Conservation (phyloP, 192 early-diverging fungal genomes). For the Gryganskiella cystojenkinii region DNA sequence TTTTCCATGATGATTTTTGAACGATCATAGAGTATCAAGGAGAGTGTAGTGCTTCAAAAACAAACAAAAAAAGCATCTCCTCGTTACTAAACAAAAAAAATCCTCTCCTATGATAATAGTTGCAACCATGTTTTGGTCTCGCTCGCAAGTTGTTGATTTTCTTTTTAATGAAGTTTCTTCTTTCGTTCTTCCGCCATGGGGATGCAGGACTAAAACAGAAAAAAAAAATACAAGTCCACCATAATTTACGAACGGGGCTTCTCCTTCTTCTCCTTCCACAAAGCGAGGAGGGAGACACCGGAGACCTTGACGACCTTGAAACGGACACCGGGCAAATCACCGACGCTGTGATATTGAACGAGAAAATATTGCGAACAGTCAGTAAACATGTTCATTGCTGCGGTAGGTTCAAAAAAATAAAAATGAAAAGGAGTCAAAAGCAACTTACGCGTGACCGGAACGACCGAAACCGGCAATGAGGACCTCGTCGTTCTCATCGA, state of each 20-base stretch:
- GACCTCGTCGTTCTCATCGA: slow-evolving; percentile 99
- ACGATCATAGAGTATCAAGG: too few relatives aligned
- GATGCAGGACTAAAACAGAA: neutral
- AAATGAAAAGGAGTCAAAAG: neutral
- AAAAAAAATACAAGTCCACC: slow-evolving; percentile 14
- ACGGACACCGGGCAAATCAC: slow-evolving; percentile 99
- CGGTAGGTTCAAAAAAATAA: slow-evolving; percentile 76
- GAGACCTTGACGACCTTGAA: slow-evolving; percentile 99
- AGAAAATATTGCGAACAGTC: neutral
- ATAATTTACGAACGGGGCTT: slow-evolving; percentile 92
- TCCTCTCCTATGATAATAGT: too few relatives aligned
- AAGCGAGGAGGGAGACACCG: slow-evolving; percentile 97
- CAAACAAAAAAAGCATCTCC: too few relatives aligned
- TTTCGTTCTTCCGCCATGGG: neutral
- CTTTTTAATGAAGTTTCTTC: slow-evolving; percentile 17
- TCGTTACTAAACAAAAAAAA: too few relatives aligned
- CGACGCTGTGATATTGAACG: slow-evolving; percentile 55
- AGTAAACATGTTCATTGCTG: too few relatives aligned
- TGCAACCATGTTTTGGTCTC: too few relatives aligned
- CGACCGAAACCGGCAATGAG: slow-evolving; percentile 99
- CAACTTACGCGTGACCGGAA: slow-evolving; percentile 91
- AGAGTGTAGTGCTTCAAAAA: too few relatives aligned
- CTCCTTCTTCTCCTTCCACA: slow-evolving; percentile 99
- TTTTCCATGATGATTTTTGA: too few relatives aligned
- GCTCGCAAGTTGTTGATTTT: slow-evolving; percentile 28